A percentile compares a stretch with the other conserved stretches of the same genome.
Conservation (phyloP, 345 rosid species). For the Leavenworthia alabamica region DNA sequence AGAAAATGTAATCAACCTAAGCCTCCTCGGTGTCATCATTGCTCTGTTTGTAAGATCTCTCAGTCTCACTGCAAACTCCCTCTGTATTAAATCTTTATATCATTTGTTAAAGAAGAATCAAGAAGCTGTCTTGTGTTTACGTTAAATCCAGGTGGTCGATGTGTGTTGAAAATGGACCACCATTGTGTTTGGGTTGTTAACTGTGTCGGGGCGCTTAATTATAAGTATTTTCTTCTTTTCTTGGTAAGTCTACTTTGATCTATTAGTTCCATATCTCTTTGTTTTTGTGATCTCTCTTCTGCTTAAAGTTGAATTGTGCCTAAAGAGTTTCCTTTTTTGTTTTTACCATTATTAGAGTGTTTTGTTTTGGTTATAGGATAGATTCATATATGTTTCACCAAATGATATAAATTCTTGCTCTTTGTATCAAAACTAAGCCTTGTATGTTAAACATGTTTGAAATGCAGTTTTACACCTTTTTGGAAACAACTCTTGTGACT, state of each 20-base stretch:
- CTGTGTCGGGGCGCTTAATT: conserved; percentile 94
- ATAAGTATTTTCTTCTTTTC: conserved; percentile 94
- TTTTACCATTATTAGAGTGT: neutral
- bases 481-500: conserved; percentile 91
- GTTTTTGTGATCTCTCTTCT: neutral
- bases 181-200: conserved; percentile 99
- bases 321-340: neutral
- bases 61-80: too few species aligned
- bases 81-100: too few species aligned
- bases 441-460: neutral
- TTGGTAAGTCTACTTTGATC: conserved; percentile 60
- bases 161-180: conserved; percentile 98
- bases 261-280: neutral
- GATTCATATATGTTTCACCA: neutral
- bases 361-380: neutral
- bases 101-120: conserved; percentile 11
- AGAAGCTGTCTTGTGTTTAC: too few species aligned
- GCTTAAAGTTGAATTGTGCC: neutral
- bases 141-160: conserved; percentile 71
- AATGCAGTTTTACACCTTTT: conserved; percentile 94
- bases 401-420: neutral
- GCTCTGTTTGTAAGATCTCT: conserved; percentile 86
- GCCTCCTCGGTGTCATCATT: conserved; percentile 96
- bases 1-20: conserved; percentile 87
- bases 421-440: neutral